phyloP scores from a whole-genome alignment of 176 grass and related monocot genomes.

The Aegilops bicornis region DNA sequence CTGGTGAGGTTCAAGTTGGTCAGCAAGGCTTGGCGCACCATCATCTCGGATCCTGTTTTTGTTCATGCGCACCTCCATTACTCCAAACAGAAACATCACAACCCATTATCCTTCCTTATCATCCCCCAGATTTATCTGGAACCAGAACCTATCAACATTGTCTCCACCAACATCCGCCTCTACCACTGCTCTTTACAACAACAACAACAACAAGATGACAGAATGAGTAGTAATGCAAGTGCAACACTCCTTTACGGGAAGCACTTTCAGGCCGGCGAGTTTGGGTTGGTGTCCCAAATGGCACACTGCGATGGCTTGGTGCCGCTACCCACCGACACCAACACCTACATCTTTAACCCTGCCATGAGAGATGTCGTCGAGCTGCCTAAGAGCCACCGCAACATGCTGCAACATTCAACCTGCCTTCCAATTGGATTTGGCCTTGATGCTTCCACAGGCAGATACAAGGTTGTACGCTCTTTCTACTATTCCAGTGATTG shows the following conservation, averaged over 20 bases:
- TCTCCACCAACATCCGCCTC: neutral
- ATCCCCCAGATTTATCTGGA: neutral
- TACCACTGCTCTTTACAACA: neutral
- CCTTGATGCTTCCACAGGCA: constrained; percentile 3
- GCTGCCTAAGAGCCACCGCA: neutral
- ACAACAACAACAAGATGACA: neutral
- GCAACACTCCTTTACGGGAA: neutral
- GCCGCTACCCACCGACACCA: neutral
- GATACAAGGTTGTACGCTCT: neutral
- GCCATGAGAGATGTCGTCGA: constrained; percentile 8
- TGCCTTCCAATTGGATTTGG: neutral
- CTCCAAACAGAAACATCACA: neutral
- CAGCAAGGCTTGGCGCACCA: constrained; percentile 12
- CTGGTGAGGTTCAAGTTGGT: neutral
- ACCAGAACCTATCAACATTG: neutral
- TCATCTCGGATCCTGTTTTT: neutral
- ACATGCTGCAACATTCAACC: neutral
- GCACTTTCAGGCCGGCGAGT: neutral
- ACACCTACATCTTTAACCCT: constrained; percentile 15
- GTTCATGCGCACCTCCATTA: neutral
- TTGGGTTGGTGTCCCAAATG: neutral
- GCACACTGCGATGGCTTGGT: constrained; percentile 16
- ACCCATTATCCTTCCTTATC: constrained; percentile 11
- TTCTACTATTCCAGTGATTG: neutral
- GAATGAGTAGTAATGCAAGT: neutral